Conservation (phyloP, 2,329 filamentous ascomycete genomes). For the Fusarium continuum region DNA sequence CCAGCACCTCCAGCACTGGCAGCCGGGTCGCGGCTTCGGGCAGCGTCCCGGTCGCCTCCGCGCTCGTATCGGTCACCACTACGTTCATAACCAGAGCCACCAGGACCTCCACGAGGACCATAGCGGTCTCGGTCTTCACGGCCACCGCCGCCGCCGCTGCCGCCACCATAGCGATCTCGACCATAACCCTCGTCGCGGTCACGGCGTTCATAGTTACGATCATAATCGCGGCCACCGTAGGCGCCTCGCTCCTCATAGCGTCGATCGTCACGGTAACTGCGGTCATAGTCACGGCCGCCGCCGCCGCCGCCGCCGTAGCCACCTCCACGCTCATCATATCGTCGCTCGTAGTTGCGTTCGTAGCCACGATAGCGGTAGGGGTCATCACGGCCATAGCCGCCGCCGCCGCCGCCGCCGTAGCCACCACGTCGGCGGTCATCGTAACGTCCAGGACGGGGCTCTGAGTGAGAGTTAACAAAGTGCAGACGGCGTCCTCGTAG, state of each 20-base stretch:
- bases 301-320: conserved; percentile 50
- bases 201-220: conserved; percentile 66
- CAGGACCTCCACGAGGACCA: conserved; percentile 48
- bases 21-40: conserved; percentile 53
- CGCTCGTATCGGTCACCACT: conserved; percentile 58
- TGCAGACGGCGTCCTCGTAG: not conserved
- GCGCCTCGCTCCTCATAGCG: conserved; percentile 56
- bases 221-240: conserved; percentile 64
- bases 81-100: conserved; percentile 58
- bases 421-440: conserved; percentile 73
- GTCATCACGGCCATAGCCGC: conserved; percentile 62
- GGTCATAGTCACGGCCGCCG: conserved; percentile 58
- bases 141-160: conserved; percentile 45
- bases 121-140: conserved; percentile 59
- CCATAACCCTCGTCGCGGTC: conserved; percentile 52
- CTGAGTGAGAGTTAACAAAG: conserved; percentile 38
- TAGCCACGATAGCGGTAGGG: conserved; percentile 65
- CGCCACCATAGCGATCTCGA: conserved; percentile 50
- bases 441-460: conserved; percentile 54
- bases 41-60: conserved; percentile 52
- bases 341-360: conserved; percentile 55
- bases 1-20: conserved; percentile 48
- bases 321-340: conserved; percentile 59
- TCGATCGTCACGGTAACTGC: conserved; percentile 60
- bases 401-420: conserved; percentile 56